Base-by-base conservation (phyloP, 345 rosid genomes). In the Cardiospermum halicacabum region DNA sequence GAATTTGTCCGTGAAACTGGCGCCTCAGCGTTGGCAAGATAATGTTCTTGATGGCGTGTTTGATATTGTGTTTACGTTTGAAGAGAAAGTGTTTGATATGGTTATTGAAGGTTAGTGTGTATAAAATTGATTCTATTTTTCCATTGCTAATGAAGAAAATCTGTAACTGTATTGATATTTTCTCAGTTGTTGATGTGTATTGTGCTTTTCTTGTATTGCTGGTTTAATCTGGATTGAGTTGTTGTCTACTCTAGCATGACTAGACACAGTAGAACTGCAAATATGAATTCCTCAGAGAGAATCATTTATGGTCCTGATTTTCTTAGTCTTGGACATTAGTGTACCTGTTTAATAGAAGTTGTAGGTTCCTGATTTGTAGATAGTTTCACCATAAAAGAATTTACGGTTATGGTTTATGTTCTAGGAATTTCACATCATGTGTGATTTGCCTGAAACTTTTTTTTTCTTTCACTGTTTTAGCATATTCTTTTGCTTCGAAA, bases 21-120 rank as follows among this genome's bases (percentile, higher is more conserved):
- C 97, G 24, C 99, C 99, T 0, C 99, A 94, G 56, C 85, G 96
- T 21, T 94, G 99, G 97, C 97, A 94, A 77, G 92, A 91, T 13
- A 94, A 91, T 75, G 91, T 87, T 73, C 81, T 81, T 8, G 97
- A 91, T 80, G 99, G 99, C 58, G 68, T 65, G 22, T 93, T 94
- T 58, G 89, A 89, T 72, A 80, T 91, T 22, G 89, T 91, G 5
- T 71, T 93, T 61, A 67, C 95, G 0, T 93, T 93, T 72, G 98
- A 93, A 81, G 97, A 93, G 68, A 88, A 90, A 75, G 97, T 93
- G 57, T 93, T 93, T 0, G 99, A 93, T 74, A 86, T 87, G 67
- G 89, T 88, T 42, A 65, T 93, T 66, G 96, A 93, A 82, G 97
- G 97, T 90, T 62, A 19, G 58, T 49, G 6, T n/a, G 4, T n/a